These are phyloP conservation scores for Ceratocystis ficicola DNA, from an alignment of 2,329 filamentous ascomycete genomes.

Conservation along the genomic window DNA sequence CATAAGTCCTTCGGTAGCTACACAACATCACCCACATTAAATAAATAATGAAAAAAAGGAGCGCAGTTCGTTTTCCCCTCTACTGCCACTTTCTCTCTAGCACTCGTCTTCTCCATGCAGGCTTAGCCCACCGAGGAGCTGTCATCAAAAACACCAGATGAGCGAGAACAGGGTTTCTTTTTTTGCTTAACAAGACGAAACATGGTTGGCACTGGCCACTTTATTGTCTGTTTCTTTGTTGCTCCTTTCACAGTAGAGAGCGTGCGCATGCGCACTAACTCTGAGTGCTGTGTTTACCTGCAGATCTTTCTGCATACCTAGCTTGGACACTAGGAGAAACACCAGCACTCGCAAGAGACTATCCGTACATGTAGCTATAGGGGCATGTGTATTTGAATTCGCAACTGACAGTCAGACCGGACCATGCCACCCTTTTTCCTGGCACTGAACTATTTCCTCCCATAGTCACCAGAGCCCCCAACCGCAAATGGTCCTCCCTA, in stretches of 20 bases:
- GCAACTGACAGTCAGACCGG: no score
- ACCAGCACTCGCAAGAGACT: no score
- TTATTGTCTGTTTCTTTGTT: conserved; percentile 4
- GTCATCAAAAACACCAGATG: no score
- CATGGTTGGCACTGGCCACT: conserved; percentile 10
- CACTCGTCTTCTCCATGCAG: no score
- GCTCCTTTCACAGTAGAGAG: neutral
- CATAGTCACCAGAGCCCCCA: neutral
- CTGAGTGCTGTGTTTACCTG: neutral
- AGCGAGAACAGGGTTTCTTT: neutral
- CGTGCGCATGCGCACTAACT: neutral
- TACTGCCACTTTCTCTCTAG: neutral
- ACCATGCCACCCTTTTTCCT: no score
- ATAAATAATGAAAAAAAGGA: neutral
- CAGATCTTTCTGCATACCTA: neutral
- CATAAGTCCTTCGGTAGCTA: neutral
- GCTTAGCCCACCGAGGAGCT: no score
- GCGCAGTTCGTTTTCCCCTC: neutral
- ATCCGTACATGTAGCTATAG: no score
- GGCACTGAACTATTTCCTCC: no score
- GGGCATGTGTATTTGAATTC: no score
- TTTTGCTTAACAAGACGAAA: neutral
- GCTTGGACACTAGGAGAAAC: no score
- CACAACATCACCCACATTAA: neutral
- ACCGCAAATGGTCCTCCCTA: neutral